These are phyloP conservation scores for Colletotrichum sp. DNA, from an alignment of 2,329 filamentous ascomycete species.

Conservation along the genomic window DNA sequence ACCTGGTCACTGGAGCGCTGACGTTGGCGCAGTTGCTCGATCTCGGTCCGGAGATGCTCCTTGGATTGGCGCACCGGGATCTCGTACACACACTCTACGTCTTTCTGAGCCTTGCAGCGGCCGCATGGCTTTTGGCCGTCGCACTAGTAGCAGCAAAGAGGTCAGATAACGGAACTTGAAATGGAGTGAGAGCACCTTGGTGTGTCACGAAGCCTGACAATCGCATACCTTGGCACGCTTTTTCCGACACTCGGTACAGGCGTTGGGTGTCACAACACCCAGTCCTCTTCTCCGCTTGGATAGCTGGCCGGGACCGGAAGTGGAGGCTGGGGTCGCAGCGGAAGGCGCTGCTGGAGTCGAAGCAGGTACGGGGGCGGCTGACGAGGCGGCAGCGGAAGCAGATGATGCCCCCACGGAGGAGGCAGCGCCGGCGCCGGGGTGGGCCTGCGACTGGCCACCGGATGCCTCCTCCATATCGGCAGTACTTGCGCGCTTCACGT, in stretches of 20 bases:
- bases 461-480: conserved; percentile 22
- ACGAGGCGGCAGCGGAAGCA: not conserved
- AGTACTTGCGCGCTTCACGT: conserved; percentile 19
- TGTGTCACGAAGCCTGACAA: not conserved
- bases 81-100: conserved; percentile 65
- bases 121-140: conserved; percentile 62
- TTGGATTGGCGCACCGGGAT: conserved; percentile 68
- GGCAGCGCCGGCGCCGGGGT: conserved; percentile 7
- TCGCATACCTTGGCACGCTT: conserved; percentile 62
- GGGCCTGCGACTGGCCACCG: conserved; percentile 11
- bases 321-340: conserved; percentile 1
- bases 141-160: conserved; percentile 45
- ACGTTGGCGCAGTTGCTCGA: conserved; percentile 59
- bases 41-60: conserved; percentile 63
- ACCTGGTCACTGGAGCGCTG: conserved; percentile 61
- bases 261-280: conserved; percentile 63
- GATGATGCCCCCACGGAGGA: conserved; percentile 16
- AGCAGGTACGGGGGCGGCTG: not conserved
- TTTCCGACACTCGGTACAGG: conserved; percentile 66
- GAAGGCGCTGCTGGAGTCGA: not conserved
- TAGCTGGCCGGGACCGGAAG: conserved; percentile 28
- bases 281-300: conserved; percentile 60
- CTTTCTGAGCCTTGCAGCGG: conserved; percentile 59
- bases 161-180: not conserved
- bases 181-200: not conserved